phyloP scores from a whole-genome alignment of 2,329 filamentous ascomycete species.

The Penicillium sp. region DNA sequence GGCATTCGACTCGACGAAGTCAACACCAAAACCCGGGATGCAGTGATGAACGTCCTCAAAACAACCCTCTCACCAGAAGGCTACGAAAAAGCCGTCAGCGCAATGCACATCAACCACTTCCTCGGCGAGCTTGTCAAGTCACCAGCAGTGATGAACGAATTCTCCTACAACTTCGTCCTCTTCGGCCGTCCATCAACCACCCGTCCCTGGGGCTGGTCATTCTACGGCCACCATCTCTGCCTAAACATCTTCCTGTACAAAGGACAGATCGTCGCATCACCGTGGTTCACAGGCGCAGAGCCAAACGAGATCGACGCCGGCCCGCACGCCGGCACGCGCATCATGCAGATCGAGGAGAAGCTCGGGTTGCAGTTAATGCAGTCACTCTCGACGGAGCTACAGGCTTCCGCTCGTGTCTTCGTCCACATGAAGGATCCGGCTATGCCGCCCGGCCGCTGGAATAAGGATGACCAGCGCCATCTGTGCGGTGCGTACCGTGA shows the following conservation, averaged over 20 bases:
- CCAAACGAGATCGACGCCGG: constrained; percentile 72
- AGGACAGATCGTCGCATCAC: constrained; percentile 66
- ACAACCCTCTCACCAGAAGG: constrained; percentile 66
- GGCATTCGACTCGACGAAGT: constrained; percentile 70
- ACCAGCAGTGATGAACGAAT: constrained; percentile 67
- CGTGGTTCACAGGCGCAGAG: constrained; percentile 78
- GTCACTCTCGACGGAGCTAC: constrained; percentile 50
- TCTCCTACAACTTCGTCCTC: constrained; percentile 72
- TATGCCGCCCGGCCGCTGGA: constrained; percentile 68
- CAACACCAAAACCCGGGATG: constrained; percentile 43
- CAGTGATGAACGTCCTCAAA: constrained; percentile 58
- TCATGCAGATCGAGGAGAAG: constrained; percentile 64
- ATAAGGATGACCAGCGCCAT: constrained; percentile 76
- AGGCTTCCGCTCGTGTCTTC: constrained; percentile 58
- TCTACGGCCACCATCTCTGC: constrained; percentile 79
- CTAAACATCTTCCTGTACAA: constrained; percentile 68
- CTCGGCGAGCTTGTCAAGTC: constrained; percentile 66
- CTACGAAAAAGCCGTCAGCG: constrained; percentile 66
- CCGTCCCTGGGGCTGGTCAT: constrained; percentile 67
- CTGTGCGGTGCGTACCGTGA: constrained; percentile 76
- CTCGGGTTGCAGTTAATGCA: constrained; percentile 71
- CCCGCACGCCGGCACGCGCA: constrained; percentile 61
- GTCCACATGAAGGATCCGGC: constrained; percentile 60
- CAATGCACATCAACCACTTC: constrained; percentile 75
- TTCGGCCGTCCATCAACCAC: constrained; percentile 63